Conservation (phyloP, 208 protist species). For the Dictyostelium gargantuum region DNA sequence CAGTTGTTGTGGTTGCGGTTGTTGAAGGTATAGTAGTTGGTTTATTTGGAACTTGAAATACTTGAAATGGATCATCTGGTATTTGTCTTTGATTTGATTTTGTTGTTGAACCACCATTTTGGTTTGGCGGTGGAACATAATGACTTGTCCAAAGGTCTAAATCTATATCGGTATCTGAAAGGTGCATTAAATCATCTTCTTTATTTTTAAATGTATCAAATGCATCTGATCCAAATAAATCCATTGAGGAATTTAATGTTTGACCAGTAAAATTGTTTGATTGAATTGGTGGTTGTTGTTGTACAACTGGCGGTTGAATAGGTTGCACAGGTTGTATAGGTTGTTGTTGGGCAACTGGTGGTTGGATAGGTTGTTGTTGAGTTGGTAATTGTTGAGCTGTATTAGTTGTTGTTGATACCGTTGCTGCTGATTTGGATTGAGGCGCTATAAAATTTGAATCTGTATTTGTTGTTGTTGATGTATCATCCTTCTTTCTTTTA, state of each 20-base stretch:
- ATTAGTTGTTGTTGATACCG: not conserved
- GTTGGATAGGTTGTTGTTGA: not conserved
- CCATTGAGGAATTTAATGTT: slow-evolving; percentile 29
- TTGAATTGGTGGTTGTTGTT: not conserved
- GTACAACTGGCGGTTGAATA: not conserved
- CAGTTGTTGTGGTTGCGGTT: too few species aligned
- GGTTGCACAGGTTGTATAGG: not conserved
- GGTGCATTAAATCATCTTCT: slow-evolving; percentile 61
- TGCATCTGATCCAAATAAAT: slow-evolving; percentile 46
- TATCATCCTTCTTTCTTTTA: slow-evolving; percentile 56
- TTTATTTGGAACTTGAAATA: not conserved
- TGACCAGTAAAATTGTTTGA: not conserved
- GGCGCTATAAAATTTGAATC: not conserved
- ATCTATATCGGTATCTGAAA: slow-evolving; percentile 60
- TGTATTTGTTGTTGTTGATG: not conserved
- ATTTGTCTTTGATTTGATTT: not conserved
- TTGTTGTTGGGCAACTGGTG: not conserved
- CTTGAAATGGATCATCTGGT: not conserved
- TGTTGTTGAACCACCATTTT: not conserved
- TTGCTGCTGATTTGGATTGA: not conserved
- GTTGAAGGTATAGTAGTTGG: not conserved
- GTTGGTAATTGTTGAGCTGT: not conserved
- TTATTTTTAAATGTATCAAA: slow-evolving; percentile 23
- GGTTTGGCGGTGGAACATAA: not conserved
- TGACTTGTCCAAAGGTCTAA: slow-evolving; percentile 47